Evolutionary conservation across 2,329 filamentous ascomycete genomes (phyloP), one percentile per base, ranked within the genome.

Genomic region (Myriosclerotinia curreyana): DNA sequence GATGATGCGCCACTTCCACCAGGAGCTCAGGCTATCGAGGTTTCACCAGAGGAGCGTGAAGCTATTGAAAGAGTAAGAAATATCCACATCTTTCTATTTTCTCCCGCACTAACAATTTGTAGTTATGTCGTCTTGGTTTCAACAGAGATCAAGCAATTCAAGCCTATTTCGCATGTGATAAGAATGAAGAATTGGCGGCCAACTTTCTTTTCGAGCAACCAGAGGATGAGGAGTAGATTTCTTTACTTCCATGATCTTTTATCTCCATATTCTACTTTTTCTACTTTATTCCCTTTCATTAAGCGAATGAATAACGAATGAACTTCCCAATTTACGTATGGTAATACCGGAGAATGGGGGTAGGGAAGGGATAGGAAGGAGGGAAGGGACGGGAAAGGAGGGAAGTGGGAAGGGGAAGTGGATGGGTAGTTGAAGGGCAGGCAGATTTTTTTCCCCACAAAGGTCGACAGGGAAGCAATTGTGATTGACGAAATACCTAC

Each of bases 201-300:
- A 99, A 99, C 79, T 98, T 97, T 78, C 82, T 99, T 66, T 99
- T 99, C 75, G 95, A 99, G 73, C 92, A 98, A 79, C 93, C 93
- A 12, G 92, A 96, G 67, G 93, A 97, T 55, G 88, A 91, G 44
- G 87, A 89, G 65, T 67, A 70, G 66, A 68, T 25, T 42, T 22
- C 25, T 36, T 50, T 64, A 22, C 55, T 62, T 65, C 38, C 20
- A 40, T 28, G 54, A 56, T 48, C 38, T 63, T 56, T 51, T 64
- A 40, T 67, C 65, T 67, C 44, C 50, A 36, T 25, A n/a, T 53
- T 60, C 15, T 20, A 36, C 15, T 38, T 60, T 60, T 60, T 14
- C 42, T 62, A 20, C 28, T 55, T 55, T 55, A 31, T 44, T 48
- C 25, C 42, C 48, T 53, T 36, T 36, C 51, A 46, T 55, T 55